phyloP scores from a whole-genome alignment of 2,329 filamentous ascomycete genomes.

The Pyricularia sp. region DNA sequence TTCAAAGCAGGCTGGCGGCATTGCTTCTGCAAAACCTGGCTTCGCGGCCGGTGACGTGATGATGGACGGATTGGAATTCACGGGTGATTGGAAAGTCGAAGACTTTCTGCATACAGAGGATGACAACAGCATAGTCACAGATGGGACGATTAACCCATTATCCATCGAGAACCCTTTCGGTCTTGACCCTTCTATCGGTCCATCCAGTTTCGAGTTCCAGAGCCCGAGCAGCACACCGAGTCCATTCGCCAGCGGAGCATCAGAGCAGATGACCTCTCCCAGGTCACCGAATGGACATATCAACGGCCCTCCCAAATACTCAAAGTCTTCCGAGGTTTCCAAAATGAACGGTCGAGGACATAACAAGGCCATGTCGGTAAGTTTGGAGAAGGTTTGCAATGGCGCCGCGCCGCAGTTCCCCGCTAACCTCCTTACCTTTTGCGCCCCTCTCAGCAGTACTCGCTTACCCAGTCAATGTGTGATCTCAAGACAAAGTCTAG shows the following conservation, averaged over 20 bases:
- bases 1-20: constrained; percentile 37
- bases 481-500: constrained; percentile 38
- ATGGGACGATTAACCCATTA: constrained; percentile 26
- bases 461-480: constrained; percentile 39
- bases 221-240: constrained; percentile 13
- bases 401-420: not conserved
- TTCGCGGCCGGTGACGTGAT: constrained; percentile 32
- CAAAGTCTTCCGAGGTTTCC: constrained; percentile 4
- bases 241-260: constrained; percentile 11
- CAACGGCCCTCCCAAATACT: constrained; percentile 11
- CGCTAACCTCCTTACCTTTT: constrained; percentile 14
- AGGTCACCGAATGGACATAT: constrained; percentile 11
- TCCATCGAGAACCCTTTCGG: constrained; percentile 13
- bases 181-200: constrained; percentile 15
- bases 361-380: constrained; percentile 34
- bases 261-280: constrained; percentile 5
- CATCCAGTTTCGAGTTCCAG: constrained; percentile 22
- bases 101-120: constrained; percentile 29
- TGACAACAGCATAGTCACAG: constrained; percentile 10
- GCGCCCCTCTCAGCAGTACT: constrained; percentile 34
- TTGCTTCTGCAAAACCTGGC: constrained; percentile 33
- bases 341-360: constrained; percentile 14
- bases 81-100: constrained; percentile 32
- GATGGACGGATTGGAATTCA: constrained; percentile 28
- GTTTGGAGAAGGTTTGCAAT: constrained; percentile 7